Conservation (phyloP, 1,284 basidiomycete genomes). For the Tilletiopsis washingtonensis region DNA sequence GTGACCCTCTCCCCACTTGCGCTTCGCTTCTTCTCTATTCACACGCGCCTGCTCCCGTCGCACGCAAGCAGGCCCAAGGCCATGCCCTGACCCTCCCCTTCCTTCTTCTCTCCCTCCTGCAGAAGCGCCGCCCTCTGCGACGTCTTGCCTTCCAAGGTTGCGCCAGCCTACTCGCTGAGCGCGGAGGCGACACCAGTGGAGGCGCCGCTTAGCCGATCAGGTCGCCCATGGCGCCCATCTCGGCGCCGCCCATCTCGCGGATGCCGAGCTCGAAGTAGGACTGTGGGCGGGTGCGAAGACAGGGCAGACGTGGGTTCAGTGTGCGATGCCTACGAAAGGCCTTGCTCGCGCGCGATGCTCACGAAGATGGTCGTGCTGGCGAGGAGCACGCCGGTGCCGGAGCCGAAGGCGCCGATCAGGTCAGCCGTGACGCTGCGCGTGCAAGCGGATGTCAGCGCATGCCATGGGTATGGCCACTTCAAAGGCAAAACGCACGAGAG, state of each 20-base stretch:
- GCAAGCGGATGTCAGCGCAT: too few species aligned
- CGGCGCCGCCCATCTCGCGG: conserved; percentile 52
- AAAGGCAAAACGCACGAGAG: conserved; percentile 53
- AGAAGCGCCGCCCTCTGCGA: too few species aligned
- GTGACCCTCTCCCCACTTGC: too few species aligned
- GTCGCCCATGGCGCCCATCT: conserved; percentile 51
- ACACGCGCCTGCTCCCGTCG: too few species aligned
- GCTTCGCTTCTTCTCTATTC: too few species aligned
- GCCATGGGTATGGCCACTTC: not conserved
- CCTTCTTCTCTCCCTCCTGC: too few species aligned
- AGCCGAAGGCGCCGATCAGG: conserved; percentile 88
- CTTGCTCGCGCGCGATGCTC: not conserved
- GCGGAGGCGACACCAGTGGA: too few species aligned
- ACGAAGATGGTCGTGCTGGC: conserved; percentile 91
- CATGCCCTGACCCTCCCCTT: too few species aligned
- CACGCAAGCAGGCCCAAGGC: too few species aligned
- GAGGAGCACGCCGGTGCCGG: conserved; percentile 94
- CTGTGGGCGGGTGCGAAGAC: conserved; percentile 7
- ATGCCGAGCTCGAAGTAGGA: conserved; percentile 53
- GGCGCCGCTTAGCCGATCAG: conserved; percentile 35
- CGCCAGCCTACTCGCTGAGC: too few species aligned
- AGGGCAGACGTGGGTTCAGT: not conserved
- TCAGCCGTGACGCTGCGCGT: conserved; percentile 76
- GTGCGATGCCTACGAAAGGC: not conserved
- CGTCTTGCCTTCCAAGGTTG: too few species aligned